Evolutionary conservation across 2,329 filamentous ascomycete genomes (phyloP), one percentile per base, ranked within the genome.

Genomic region (Trichoderma brevicompactum): DNA sequence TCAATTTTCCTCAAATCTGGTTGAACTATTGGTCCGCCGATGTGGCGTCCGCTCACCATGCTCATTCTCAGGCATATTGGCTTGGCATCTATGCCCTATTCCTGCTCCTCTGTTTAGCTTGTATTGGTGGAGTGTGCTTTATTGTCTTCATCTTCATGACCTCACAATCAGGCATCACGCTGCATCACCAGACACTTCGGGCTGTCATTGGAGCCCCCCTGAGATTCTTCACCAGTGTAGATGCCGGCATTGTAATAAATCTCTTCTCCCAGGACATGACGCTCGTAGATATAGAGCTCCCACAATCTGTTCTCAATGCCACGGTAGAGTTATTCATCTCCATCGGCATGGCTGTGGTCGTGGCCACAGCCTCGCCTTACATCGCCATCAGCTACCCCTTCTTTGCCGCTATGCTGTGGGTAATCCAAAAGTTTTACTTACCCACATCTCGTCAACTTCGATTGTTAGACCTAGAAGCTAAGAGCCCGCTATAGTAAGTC

Each of bases 391-490:
- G 78, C 0, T 84, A 87, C 65, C 85, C 85, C 0, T 73, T 84
- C 3, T 70, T 87, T 2, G 66, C 80, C 8, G 73, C 70, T 0
- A 67, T 81, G 0, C 66, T 87, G 0, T 88, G 81, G 63, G 66
- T 77, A 2, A 73, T 88, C 0, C 86, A 88, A 67, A 82, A 78
- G 60, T 80, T 86, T 55, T 89, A 89, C 68, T 78, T 89, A 2
- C 79, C 83, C 0, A 89, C 86, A 0, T 88, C 85, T 0, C 77
- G 86, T 0, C 87, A 89, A 71, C 72, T 89, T 7, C 80, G 87
- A 55, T 79, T 87, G 19, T 73, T 89, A 10, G 87, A 89, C 52
- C 79, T 89, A 1, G 87, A 89, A 71, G 81, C 83, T 1, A 88
- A 89, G 68, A 82, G 82, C 0, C 85, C 85, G 0, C 17, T 74